Base-by-base conservation (phyloP, 257 asterid species). In the Rubia yunnanensis region DNA sequence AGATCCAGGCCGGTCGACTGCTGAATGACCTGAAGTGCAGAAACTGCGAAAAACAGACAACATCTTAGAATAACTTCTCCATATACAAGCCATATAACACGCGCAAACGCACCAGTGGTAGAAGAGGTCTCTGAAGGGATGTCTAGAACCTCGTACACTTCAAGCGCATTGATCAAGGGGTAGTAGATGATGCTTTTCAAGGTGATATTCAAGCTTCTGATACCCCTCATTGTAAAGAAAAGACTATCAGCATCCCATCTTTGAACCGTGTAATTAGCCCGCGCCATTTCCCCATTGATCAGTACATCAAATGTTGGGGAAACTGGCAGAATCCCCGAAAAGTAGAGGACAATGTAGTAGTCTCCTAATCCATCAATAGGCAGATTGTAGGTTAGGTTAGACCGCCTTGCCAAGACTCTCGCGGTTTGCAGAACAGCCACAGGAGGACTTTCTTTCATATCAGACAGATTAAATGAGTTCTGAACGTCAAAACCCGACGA, bases 1-100 rank as follows among this genome's bases (percentile, higher is more conserved):
- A 89, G 82, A 72, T 85, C 84, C 63, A 84, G 66, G 36, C 96
- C 92, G 13, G 87, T 82, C 1, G 92, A 81, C 58, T 87, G 86
- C 46, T 84, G 95, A 76, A 92, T 92, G 72, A 92, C 92, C 80
- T 84, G 85, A 50, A 92, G 96, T 0, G 98, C 98, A 56, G 98
- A 87, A 72, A 89, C 98, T 92, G 81, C 76, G n/a, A 69, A 62
- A 65, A 18, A 10, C 26, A 61, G 63, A 26, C 4, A 55, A 60
- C 10, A 24, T 64, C 14, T 52, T 52, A 14, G 62, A 60, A 20
- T n/a, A 26, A 48, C 41, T 14, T 31, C 65, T n/a, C 31, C 57
- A 30, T 35, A 60, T 34, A 58, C 22, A 44, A 23, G 23, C 17
- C 20, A 5, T 17, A 3, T 17, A 46, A 18, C 22, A 27, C 15